Percentiles rank a stretch among this genome's conserved stretches.
phyloP scores from a whole-genome alignment of 331 rosid genomes.

The Stylosanthes scabra region DNA sequence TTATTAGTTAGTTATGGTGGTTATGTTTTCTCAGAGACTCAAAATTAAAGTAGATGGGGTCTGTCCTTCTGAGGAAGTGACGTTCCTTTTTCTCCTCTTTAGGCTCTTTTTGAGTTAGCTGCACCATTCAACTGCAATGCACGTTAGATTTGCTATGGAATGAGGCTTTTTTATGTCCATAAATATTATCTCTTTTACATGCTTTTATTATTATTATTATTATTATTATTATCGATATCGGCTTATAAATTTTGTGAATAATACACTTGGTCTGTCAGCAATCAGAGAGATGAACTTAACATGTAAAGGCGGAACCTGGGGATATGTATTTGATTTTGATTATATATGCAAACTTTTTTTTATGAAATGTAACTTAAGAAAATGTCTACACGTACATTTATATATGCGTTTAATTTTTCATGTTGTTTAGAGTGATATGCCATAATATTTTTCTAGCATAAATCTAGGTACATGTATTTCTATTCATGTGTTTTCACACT shows the following conservation, averaged over 20 bases:
- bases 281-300: background rate
- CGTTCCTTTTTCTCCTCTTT: constrained; percentile 18
- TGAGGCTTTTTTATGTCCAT: background rate
- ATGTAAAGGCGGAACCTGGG: too few relatives aligned
- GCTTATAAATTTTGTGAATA: constrained; percentile 18
- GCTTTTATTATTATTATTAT: background rate
- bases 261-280: background rate
- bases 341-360: background rate
- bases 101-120: constrained; percentile 10
- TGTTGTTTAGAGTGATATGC: too few relatives aligned
- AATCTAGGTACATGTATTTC: too few relatives aligned
- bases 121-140: constrained; percentile 20
- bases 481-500: too few relatives aligned
- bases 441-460: too few relatives aligned
- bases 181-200: background rate
- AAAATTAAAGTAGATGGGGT: background rate
- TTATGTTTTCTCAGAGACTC: background rate
- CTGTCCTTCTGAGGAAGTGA: background rate
- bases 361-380: too few relatives aligned
- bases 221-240: background rate
- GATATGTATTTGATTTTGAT: background rate
- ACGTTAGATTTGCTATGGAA: constrained; percentile 12
- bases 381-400: too few relatives aligned
- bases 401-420: too few relatives aligned
- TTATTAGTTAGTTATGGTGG: background rate